phyloP scores from a whole-genome alignment of 495 filamentous ascomycete genomes.

The Rostrohypoxylon terebratum region DNA sequence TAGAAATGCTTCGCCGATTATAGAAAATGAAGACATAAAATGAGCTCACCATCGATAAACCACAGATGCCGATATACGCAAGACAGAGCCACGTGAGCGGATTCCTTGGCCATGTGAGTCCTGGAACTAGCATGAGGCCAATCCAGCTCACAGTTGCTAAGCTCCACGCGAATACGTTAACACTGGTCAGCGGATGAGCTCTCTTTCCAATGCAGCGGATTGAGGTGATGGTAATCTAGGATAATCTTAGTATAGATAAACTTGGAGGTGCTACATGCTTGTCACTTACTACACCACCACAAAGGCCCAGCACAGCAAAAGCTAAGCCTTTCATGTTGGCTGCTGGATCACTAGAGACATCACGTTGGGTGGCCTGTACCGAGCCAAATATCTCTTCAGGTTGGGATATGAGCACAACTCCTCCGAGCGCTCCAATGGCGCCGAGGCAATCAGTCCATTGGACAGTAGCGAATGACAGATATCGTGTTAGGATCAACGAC shows the following conservation, averaged over 20 bases:
- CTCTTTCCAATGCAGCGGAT: constrained; percentile 3
- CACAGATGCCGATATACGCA: neutral
- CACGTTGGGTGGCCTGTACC: neutral
- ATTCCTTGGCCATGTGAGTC: constrained; percentile 1
- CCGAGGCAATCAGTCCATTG: constrained; percentile 10
- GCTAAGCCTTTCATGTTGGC: neutral
- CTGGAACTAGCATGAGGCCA: neutral
- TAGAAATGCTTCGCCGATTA: neutral
- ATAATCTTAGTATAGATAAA: neutral
- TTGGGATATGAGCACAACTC: constrained; percentile 9
- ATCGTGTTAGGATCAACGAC: constrained; percentile 2
- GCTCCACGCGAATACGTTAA: constrained; percentile 4
- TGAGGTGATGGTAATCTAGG: constrained; percentile 3
- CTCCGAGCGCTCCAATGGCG: neutral
- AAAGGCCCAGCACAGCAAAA: neutral
- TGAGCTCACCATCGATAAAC: neutral
- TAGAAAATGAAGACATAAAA: neutral
- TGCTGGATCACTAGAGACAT: neutral
- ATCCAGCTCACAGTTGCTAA: neutral
- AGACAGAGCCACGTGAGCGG: neutral
- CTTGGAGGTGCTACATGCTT: neutral
- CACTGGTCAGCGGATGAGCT: constrained; percentile 1
- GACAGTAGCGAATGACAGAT: constrained; percentile 2
- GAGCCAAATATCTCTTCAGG: constrained; percentile 8
- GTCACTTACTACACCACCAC: constrained; percentile 8